phyloP scores from a whole-genome alignment of 768 basidiomycete species.

The Kwoniella sp. region DNA sequence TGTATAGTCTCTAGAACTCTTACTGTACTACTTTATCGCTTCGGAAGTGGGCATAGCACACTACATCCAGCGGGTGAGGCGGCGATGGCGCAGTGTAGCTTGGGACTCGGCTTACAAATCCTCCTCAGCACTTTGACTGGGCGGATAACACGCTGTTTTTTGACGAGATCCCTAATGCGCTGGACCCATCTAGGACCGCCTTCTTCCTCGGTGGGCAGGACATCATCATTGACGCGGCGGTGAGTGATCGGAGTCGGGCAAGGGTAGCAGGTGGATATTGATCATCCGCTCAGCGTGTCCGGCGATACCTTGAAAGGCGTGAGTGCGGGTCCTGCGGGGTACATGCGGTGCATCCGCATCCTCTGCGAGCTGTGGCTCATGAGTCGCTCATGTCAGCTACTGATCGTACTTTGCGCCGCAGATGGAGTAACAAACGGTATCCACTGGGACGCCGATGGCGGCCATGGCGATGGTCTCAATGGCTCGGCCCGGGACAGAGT shows the following conservation, averaged over 20 bases:
- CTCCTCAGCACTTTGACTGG: slow-evolving; percentile 56
- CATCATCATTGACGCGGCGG: slow-evolving; percentile 68
- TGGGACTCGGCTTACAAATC: neutral
- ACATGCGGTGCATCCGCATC: neutral
- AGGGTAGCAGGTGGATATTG: neutral
- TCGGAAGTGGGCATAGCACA: slow-evolving; percentile 84
- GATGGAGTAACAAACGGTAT: slow-evolving; percentile 60
- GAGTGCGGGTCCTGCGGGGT: slow-evolving; percentile 51
- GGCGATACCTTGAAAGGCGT: slow-evolving; percentile 69
- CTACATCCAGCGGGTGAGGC: slow-evolving; percentile 62
- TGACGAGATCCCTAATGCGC: slow-evolving; percentile 78
- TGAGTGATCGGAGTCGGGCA: slow-evolving; percentile 38
- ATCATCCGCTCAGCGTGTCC: slow-evolving; percentile 58
- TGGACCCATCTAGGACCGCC: slow-evolving; percentile 62
- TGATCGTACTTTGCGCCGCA: slow-evolving; percentile 52
- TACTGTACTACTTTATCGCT: slow-evolving; percentile 83
- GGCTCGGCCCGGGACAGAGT: slow-evolving; percentile 37
- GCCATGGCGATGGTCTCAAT: slow-evolving; percentile 46
- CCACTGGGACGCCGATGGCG: slow-evolving; percentile 55
- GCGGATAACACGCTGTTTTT: slow-evolving; percentile 81
- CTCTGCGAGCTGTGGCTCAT: no score
- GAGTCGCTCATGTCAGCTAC: neutral
- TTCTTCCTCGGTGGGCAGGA: slow-evolving; percentile 83
- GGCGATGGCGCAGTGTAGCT: no score
- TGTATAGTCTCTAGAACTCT: slow-evolving; percentile 64